These are phyloP conservation scores for Pulveroboletus ravenelii DNA, from an alignment of 768 basidiomycete species.

Conservation along the genomic window DNA sequence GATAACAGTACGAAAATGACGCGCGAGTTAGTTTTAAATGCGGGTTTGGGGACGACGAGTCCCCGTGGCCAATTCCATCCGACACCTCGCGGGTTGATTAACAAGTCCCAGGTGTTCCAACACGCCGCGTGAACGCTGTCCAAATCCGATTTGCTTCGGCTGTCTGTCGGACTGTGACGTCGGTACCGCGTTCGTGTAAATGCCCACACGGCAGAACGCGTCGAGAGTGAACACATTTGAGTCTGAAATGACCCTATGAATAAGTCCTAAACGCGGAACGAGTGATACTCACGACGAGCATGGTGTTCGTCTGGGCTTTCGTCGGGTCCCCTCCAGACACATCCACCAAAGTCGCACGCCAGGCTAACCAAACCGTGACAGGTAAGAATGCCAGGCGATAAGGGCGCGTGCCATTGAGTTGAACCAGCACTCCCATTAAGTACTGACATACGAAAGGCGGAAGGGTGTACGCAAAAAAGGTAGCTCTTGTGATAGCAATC, in stretches of 20 bases:
- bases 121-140: constrained; percentile 10
- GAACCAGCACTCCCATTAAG: constrained; percentile 47
- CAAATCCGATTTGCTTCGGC: background rate
- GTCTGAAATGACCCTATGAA: constrained; percentile 7
- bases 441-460: constrained; percentile 44
- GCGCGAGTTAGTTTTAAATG: constrained; percentile 7
- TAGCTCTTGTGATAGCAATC: constrained; percentile 7
- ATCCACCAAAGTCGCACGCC: constrained; percentile 32
- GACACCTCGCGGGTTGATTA: constrained; percentile 22
- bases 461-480: constrained; percentile 34
- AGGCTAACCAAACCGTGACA: constrained; percentile 40
- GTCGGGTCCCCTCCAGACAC: constrained; percentile 18
- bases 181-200: constrained; percentile 13
- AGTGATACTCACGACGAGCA: constrained; percentile 15
- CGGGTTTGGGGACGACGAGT: constrained; percentile 12
- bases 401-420: constrained; percentile 36
- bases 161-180: background rate
- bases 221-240: constrained; percentile 11
- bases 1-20: constrained; percentile 9
- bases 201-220: constrained; percentile 20
- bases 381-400: constrained; percentile 49
- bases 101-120: constrained; percentile 28
- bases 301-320: constrained; percentile 8
- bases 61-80: constrained; percentile 27
- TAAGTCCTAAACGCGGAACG: background rate